phyloP scores from a whole-genome alignment of 441 rosid species.

The Melastoma candidum region DNA sequence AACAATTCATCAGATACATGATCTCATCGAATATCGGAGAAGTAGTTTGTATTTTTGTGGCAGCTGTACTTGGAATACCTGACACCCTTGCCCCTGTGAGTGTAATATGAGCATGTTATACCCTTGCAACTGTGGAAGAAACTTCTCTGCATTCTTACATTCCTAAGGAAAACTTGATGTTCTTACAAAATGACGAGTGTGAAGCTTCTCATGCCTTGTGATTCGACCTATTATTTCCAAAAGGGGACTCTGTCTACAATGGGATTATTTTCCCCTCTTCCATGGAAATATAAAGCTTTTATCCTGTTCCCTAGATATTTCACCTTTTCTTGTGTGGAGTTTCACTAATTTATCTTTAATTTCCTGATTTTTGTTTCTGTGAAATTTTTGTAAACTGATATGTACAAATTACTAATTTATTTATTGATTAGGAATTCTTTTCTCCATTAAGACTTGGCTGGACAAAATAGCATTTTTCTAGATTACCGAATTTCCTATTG shows the following conservation, averaged over 20 bases:
- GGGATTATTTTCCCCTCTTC: too few relatives aligned
- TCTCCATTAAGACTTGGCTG: not conserved
- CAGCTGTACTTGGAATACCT: constrained; percentile 97
- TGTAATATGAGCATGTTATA: constrained; percentile 1
- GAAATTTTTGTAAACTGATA: not conserved
- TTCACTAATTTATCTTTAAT: not conserved
- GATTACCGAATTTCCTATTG: too few relatives aligned
- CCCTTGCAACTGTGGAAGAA: not conserved
- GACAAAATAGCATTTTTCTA: not conserved
- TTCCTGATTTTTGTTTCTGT: too few relatives aligned
- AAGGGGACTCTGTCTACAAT: too few relatives aligned
- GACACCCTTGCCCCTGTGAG: constrained; percentile 99
- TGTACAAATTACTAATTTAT: not conserved
- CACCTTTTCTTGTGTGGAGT: not conserved
- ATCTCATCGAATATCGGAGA: constrained; percentile 99
- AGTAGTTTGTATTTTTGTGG: constrained; percentile 99
- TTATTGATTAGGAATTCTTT: not conserved
- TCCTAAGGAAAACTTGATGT: too few relatives aligned
- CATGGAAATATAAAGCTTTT: too few relatives aligned
- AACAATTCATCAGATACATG: constrained; percentile 99
- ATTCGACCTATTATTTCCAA: too few relatives aligned
- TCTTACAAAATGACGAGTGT: too few relatives aligned
- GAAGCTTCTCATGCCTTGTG: too few relatives aligned
- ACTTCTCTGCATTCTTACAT: too few relatives aligned
- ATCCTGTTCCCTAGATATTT: too few relatives aligned